phyloP scores from a whole-genome alignment of 352 stramenopile genomes.

The Phytophthora megakarya region DNA sequence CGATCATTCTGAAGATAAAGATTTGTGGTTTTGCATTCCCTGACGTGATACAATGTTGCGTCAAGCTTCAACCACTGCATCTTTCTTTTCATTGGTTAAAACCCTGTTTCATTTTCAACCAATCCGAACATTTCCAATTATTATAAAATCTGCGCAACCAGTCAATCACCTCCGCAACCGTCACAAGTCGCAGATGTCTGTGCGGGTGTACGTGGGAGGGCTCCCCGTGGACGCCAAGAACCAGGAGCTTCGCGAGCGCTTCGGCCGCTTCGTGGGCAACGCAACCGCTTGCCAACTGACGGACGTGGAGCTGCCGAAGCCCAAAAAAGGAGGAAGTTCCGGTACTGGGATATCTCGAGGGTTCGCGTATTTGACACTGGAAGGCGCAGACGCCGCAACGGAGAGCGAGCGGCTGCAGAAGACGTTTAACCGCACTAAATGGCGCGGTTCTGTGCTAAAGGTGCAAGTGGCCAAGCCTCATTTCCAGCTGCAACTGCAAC shows the following conservation, averaged over 20 bases:
- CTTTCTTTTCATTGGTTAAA: too few species aligned
- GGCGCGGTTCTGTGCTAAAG: conserved; percentile 59
- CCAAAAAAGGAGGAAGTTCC: conserved; percentile 25
- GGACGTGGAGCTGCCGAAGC: conserved; percentile 49
- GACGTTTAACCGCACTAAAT: conserved; percentile 79
- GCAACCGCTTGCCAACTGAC: conserved; percentile 35
- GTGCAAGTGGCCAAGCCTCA: conserved; percentile 64
- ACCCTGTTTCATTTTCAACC: too few species aligned
- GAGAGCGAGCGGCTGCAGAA: conserved; percentile 55
- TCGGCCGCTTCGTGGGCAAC: conserved; percentile 50
- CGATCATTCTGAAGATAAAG: too few species aligned
- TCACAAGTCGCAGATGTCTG: conserved; percentile 11
- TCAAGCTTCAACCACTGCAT: too few species aligned
- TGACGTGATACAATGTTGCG: too few species aligned
- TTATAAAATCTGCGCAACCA: conserved; percentile 1
- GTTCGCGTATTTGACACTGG: conserved; percentile 68
- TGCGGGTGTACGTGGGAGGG: conserved; percentile 72
- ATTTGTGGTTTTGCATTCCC: too few species aligned
- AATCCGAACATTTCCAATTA: too few species aligned
- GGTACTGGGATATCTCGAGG: conserved; percentile 31
- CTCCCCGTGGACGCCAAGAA: conserved; percentile 51
- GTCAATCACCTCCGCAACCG: conserved; percentile 9
- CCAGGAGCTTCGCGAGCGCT: conserved; percentile 66
- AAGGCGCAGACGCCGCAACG: conserved; percentile 29
- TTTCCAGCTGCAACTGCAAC: conserved; percentile 47